These are phyloP conservation scores for Crithidia thermophila DNA, from an alignment of 208 protist genomes.

Conservation along the genomic window DNA sequence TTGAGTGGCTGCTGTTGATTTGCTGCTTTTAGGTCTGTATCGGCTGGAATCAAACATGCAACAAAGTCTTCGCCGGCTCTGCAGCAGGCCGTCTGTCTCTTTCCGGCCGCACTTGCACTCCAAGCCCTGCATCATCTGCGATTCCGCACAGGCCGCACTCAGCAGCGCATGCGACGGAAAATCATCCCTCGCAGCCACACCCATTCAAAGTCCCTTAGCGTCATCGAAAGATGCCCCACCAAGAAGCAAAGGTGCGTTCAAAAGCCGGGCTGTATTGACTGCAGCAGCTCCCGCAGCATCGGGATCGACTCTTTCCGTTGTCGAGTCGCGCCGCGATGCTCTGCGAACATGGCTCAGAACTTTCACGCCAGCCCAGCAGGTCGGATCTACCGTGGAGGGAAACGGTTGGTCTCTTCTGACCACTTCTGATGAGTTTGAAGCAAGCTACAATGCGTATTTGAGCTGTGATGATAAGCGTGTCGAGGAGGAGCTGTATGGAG, in stretches of 20 bases:
- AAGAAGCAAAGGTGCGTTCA: too few relatives aligned
- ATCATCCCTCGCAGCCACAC: not conserved
- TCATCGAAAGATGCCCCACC: too few relatives aligned
- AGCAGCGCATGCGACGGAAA: not conserved
- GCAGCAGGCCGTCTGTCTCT: not conserved
- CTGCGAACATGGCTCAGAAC: conserved; percentile 14
- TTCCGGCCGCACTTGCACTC: conserved; percentile 58
- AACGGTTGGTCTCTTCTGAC: not conserved
- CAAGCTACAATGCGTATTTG: conserved; percentile 18
- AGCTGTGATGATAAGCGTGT: not conserved
- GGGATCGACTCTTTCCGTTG: not conserved
- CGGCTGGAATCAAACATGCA: too few relatives aligned
- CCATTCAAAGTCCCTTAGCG: too few relatives aligned
- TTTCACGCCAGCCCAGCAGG: not conserved
- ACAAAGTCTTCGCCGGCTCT: too few relatives aligned
- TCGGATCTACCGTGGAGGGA: not conserved
- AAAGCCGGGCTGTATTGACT: too few relatives aligned
- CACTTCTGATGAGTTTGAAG: not conserved
- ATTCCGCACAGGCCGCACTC: not conserved
- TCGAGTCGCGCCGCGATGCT: conserved; percentile 16
- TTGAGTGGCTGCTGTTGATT: too few relatives aligned
- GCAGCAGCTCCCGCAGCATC: not conserved
- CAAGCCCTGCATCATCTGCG: conserved; percentile 46
- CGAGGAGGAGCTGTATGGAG: conserved; percentile 1
- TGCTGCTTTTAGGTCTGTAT: too few relatives aligned